Conservation (phyloP, 345 rosid species). For the Geranium brycei region DNA sequence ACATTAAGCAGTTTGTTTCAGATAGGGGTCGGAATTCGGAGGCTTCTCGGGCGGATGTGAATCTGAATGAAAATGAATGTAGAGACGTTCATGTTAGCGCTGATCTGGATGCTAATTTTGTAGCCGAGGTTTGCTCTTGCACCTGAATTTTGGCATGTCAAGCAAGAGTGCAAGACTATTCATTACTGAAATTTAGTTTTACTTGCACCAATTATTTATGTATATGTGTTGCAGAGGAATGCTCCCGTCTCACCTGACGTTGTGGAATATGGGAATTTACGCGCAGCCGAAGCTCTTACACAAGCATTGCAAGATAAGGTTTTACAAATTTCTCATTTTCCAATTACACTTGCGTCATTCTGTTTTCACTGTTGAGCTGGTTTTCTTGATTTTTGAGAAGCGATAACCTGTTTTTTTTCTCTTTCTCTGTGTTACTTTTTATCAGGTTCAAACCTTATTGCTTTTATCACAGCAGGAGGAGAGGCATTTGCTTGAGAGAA, state of each 20-base stretch:
- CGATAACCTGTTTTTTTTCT: constrained; percentile 7
- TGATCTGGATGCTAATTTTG: constrained; percentile 23
- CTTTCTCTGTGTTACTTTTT: constrained; percentile 7
- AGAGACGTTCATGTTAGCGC: constrained; percentile 41
- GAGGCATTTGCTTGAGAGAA: constrained; percentile 81
- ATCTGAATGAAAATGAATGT: constrained; percentile 40
- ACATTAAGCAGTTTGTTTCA: constrained; percentile 20
- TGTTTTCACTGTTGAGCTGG: background rate
- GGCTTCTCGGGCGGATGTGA: constrained; percentile 19
- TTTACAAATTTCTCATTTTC: constrained; percentile 6
- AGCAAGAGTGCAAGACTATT: background rate
- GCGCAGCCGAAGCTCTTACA: constrained; percentile 43
- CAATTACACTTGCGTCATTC: background rate
- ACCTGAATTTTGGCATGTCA: background rate
- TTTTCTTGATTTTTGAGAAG: constrained; percentile 1
- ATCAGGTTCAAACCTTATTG: constrained; percentile 65
- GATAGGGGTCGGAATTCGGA: constrained; percentile 22
- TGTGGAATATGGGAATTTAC: constrained; percentile 21
- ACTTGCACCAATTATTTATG: constrained; percentile 1
- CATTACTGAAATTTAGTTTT: background rate
- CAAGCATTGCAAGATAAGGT: constrained; percentile 93
- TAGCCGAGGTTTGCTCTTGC: constrained; percentile 29
- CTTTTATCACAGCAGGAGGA: constrained; percentile 95
- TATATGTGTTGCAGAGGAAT: constrained; percentile 30
- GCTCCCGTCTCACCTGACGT: constrained; percentile 13